Evolutionary conservation across 768 basidiomycete genomes (phyloP), one percentile per base, ranked within the genome.

Genomic region (Lentinus brumalis): DNA sequence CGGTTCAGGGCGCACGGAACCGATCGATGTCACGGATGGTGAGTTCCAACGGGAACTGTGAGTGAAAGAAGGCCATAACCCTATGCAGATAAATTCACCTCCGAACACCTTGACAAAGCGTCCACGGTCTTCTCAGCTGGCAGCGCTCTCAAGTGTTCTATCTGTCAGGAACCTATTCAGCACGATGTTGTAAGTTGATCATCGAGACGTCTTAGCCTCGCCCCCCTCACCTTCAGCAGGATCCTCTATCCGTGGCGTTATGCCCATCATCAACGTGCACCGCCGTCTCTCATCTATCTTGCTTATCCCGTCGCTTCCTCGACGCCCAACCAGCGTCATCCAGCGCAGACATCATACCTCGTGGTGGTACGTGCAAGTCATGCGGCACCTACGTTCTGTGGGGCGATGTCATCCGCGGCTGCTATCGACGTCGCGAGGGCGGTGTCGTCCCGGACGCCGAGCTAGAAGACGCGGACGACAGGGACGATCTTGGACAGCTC

Each of bases 341-440:
- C 18, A 60, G 64, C 21, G 61, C 69, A 7, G 66, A 67, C 14
- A 67, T 89, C 51, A 72, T 89, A 44, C 88, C 89, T 5, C 79
- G 89, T 42, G 88, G 88, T 7, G 89, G 88, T 6, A 65, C 71
- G 26, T 91, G 89, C 66, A 70, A 64, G 12, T 73, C 75, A 2
- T 91, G 89, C 63, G 61, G 69, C 4, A 69, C 74, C 0, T 89
- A 87, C 65, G 78, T 77, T 4, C 77, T 90, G 0, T 91, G 88
- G 88, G 88, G 89, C 5, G 88, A 91, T 65, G 70, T 91, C 21
- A 73, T 89, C 31, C 79, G 83, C 14, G 87, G 86, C 2, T 84
- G 81, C 65, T 87, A 84, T 68, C 78, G 87, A 16, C 79, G 87
- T 30, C 72, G 70, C 26, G 63, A 73, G 16, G 77, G 77, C 6